Conservation (phyloP, 1,284 basidiomycete species). For the Singerocomus inundabilis region DNA sequence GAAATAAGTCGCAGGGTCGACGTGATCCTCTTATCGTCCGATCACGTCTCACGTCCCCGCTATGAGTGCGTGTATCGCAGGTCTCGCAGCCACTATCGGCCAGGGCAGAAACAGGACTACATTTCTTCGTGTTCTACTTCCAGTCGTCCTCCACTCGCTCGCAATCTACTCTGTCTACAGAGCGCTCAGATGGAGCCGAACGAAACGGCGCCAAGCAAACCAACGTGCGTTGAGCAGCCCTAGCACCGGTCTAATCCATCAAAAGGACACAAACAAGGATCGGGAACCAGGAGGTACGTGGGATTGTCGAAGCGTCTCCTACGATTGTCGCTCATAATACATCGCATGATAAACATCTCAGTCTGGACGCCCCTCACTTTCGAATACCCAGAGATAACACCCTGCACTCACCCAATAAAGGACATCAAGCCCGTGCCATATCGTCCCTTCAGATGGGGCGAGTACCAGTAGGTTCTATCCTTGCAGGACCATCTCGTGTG, state of each 20-base stretch:
- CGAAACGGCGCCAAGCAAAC: neutral
- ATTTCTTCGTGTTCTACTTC: constrained; percentile 14
- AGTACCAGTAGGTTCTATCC: constrained; percentile 53
- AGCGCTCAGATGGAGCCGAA: constrained; percentile 11
- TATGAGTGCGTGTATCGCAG: constrained; percentile 9
- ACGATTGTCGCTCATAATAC: neutral
- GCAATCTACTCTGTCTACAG: constrained; percentile 18
- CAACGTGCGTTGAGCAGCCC: neutral
- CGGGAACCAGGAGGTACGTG: constrained; percentile 31
- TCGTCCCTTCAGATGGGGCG: constrained; percentile 64
- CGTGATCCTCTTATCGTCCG: neutral
- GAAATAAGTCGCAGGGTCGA: neutral
- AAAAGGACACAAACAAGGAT: constrained; percentile 22
- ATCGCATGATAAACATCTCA: constrained; percentile 18
- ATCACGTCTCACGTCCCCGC: neutral
- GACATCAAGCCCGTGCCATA: constrained; percentile 59
- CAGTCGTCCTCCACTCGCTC: constrained; percentile 16
- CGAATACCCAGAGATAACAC: constrained; percentile 48
- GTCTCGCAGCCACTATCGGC: neutral
- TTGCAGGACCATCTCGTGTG: neutral
- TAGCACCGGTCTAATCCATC: neutral
- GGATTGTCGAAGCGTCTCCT: neutral
- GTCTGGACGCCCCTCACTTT: constrained; percentile 54
- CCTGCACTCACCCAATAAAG: constrained; percentile 39
- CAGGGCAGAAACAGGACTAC: neutral